Percentiles rank a stretch among this genome's conserved stretches.
These are phyloP conservation scores for Cudoniella acicularis DNA, from an alignment of 495 filamentous ascomycete species.

Conservation along the genomic window DNA sequence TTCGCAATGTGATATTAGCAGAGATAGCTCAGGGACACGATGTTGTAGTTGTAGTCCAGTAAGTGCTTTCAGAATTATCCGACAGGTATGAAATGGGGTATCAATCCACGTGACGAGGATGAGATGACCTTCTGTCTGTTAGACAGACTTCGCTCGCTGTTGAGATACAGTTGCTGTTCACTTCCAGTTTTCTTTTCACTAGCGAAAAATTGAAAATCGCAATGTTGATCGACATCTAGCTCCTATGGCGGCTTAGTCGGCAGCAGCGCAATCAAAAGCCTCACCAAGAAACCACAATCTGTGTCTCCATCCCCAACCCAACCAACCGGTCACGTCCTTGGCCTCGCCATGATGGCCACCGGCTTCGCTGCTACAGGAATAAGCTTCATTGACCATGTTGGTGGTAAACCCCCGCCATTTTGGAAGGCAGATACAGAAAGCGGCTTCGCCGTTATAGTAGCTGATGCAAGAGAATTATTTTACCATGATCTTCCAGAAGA, in stretches of 20 bases:
- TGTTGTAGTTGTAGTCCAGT: too few relatives aligned
- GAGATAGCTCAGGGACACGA: too few relatives aligned
- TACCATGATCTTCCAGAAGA: slow-evolving; percentile 32
- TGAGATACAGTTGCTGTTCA: too few relatives aligned
- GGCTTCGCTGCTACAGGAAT: slow-evolving; percentile 29
- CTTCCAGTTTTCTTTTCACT: too few relatives aligned
- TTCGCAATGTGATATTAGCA: too few relatives aligned
- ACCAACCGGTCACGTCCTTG: slow-evolving; percentile 26
- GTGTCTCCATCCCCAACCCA: background rate
- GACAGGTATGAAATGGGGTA: too few relatives aligned
- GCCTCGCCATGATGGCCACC: slow-evolving; percentile 28
- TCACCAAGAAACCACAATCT: slow-evolving; percentile 3
- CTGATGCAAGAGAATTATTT: slow-evolving; percentile 24
- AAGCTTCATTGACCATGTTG: slow-evolving; percentile 27
- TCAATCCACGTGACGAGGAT: too few relatives aligned
- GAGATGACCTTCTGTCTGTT: too few relatives aligned
- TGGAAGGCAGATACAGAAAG: slow-evolving; percentile 24
- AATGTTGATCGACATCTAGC: too few relatives aligned
- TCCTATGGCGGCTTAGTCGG: slow-evolving; percentile 41
- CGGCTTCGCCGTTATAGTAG: slow-evolving; percentile 27
- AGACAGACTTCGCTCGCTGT: too few relatives aligned
- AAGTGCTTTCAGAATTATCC: too few relatives aligned
- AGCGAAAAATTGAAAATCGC: too few relatives aligned
- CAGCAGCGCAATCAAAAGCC: slow-evolving; percentile 42
- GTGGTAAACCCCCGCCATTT: slow-evolving; percentile 28